These are phyloP conservation scores for Starmerella scarabaei DNA, from an alignment of 805 yeast species.

Conservation along the genomic window DNA sequence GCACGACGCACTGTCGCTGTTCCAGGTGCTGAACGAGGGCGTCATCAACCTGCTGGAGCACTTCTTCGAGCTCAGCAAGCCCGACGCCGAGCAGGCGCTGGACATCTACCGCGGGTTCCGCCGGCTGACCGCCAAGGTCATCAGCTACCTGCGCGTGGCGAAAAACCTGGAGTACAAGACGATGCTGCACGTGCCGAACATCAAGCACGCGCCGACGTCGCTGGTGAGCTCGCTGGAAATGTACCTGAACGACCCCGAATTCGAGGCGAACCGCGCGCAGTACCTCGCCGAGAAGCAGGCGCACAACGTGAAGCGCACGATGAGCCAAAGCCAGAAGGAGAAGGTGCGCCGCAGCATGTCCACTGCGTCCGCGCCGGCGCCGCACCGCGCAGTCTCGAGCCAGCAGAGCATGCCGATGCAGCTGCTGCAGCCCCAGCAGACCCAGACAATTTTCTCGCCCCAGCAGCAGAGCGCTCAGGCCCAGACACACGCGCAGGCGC, in stretches of 20 bases:
- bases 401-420: not conserved
- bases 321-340: slow-evolving; percentile 1
- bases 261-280: slow-evolving; percentile 66
- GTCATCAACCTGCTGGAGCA: slow-evolving; percentile 87
- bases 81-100: slow-evolving; percentile 77
- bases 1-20: slow-evolving; percentile 74
- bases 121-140: slow-evolving; percentile 73
- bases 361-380: not conserved
- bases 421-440: slow-evolving; percentile 7
- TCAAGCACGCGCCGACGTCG: slow-evolving; percentile 94
- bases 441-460: not conserved
- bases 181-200: slow-evolving; percentile 84
- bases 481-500: slow-evolving; percentile 11
- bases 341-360: not conserved
- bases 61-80: slow-evolving; percentile 79
- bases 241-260: slow-evolving; percentile 73
- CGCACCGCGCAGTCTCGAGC: not conserved
- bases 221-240: slow-evolving; percentile 76
- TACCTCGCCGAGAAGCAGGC: slow-evolving; percentile 55
- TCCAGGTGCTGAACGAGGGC: slow-evolving; percentile 88
- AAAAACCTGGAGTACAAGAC: slow-evolving; percentile 79
- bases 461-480: not conserved
- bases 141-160: slow-evolving; percentile 75
- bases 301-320: slow-evolving; percentile 22
- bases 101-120: slow-evolving; percentile 76